These are phyloP conservation scores for Pythium aphanidermatum DNA, from an alignment of 352 stramenopile species.

Conservation along the genomic window DNA sequence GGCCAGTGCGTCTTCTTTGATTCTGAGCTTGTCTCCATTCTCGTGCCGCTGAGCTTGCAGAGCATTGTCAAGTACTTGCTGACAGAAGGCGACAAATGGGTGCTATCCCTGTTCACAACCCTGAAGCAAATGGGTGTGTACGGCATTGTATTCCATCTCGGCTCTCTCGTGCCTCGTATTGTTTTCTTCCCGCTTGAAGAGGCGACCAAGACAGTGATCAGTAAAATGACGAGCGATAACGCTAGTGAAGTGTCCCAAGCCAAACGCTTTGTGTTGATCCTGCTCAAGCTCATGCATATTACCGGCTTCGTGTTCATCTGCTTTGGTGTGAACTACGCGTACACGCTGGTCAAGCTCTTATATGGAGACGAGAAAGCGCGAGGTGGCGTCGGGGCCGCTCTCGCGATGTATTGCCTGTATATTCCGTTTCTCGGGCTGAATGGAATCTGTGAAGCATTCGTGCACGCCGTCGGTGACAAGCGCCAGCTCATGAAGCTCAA, in stretches of 20 bases:
- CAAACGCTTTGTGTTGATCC: conserved; percentile 47
- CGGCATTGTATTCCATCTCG: conserved; percentile 93
- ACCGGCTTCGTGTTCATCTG: conserved; percentile 80
- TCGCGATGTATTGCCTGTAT: conserved; percentile 90
- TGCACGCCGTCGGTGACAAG: conserved; percentile 83
- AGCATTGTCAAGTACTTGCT: conserved; percentile 96
- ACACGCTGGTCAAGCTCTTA: conserved; percentile 73
- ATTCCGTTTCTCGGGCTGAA: conserved; percentile 94
- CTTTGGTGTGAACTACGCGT: conserved; percentile 79
- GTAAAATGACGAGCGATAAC: conserved; percentile 63
- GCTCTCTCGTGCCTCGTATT: conserved; percentile 92
- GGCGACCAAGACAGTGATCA: conserved; percentile 93
- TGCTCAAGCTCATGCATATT: conserved; percentile 83
- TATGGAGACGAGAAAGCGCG: conserved; percentile 68
- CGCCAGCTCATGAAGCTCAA: conserved; percentile 75
- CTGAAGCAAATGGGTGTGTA: conserved; percentile 95
- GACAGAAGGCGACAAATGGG: conserved; percentile 95
- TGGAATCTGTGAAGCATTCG: conserved; percentile 95
- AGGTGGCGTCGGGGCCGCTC: conserved; percentile 41
- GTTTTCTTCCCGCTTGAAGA: conserved; percentile 97
- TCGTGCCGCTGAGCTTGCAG: conserved; percentile 84
- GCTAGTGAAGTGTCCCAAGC: conserved; percentile 28
- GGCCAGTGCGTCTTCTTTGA: conserved; percentile 25
- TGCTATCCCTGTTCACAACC: conserved; percentile 86
- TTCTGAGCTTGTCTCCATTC: conserved; percentile 45